phyloP scores from a whole-genome alignment of 2,329 filamentous ascomycete genomes.

The Aspergillus persii region DNA sequence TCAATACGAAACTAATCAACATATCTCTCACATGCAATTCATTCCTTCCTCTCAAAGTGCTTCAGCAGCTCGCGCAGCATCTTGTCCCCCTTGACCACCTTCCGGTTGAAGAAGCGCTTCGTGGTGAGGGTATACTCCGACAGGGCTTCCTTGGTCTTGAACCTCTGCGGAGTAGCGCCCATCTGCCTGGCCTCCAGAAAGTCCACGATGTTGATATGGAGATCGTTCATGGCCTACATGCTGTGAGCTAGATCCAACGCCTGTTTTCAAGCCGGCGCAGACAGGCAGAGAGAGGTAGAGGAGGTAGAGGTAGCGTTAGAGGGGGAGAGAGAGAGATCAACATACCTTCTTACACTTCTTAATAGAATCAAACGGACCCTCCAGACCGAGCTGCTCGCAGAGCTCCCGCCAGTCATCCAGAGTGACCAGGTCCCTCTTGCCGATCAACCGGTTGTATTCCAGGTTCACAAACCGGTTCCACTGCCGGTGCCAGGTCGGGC shows the following conservation, averaged over 20 bases:
- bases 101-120: slow-evolving; percentile 12
- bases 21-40: not conserved
- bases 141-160: slow-evolving; percentile 13
- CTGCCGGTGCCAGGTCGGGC: slow-evolving; percentile 19
- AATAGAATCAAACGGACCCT: slow-evolving; percentile 17
- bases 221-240: slow-evolving; percentile 18
- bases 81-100: slow-evolving; percentile 21
- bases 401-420: slow-evolving; percentile 25
- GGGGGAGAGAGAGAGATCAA: not conserved
- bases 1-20: not conserved
- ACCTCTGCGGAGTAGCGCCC: slow-evolving; percentile 7
- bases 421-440: slow-evolving; percentile 2
- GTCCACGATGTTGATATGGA: slow-evolving; percentile 32
- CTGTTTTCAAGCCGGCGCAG: too few species aligned
- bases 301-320: too few species aligned
- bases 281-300: too few species aligned
- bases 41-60: slow-evolving; percentile 1
- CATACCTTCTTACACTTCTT: slow-evolving; percentile 28
- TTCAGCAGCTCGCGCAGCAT: slow-evolving; percentile 20
- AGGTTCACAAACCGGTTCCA: slow-evolving; percentile 21
- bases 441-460: slow-evolving; percentile 21
- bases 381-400: slow-evolving; percentile 25
- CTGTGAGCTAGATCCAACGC: not conserved
- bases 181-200: slow-evolving; percentile 24
- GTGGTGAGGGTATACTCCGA: slow-evolving; percentile 15